Conservation (phyloP, 495 filamentous ascomycete genomes). For the Lasiosphaeriaceae sp. region DNA sequence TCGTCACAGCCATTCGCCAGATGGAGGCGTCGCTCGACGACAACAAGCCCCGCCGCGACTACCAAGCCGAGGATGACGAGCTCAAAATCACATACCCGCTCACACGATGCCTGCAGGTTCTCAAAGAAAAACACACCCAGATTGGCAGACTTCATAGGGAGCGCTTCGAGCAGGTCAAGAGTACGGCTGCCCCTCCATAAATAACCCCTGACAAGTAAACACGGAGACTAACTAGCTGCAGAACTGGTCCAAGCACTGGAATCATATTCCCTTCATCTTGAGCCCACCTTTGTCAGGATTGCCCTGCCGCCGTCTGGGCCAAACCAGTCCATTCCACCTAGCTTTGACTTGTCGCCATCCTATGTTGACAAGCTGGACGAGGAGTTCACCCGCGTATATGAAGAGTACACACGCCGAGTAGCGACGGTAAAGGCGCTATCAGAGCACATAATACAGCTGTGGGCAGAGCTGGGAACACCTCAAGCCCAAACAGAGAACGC, state of each 20-base stretch:
- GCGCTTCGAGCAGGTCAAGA: conserved; percentile 90
- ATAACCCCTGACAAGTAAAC: background rate
- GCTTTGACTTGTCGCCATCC: conserved; percentile 82
- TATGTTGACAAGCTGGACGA: conserved; percentile 83
- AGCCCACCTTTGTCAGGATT: conserved; percentile 76
- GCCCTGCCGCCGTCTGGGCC: conserved; percentile 74
- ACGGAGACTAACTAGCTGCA: conserved; percentile 31
- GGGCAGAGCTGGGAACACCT: conserved; percentile 90
- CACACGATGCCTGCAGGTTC: conserved; percentile 63
- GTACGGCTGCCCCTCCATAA: conserved; percentile 45
- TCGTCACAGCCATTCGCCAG: conserved; percentile 80
- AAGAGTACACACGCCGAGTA: conserved; percentile 84
- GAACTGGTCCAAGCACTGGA: conserved; percentile 90
- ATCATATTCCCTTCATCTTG: conserved; percentile 91
- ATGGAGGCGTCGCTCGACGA: conserved; percentile 91
- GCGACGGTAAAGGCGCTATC: conserved; percentile 66
- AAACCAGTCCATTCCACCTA: conserved; percentile 68
- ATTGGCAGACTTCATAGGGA: conserved; percentile 80
- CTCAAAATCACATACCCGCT: conserved; percentile 77
- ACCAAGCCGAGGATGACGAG: conserved; percentile 51
- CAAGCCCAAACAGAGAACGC: conserved; percentile 84
- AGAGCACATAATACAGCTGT: conserved; percentile 87
- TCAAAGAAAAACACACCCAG: conserved; percentile 81
- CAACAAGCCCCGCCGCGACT: conserved; percentile 56
- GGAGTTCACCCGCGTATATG: conserved; percentile 89